phyloP scores from a whole-genome alignment of 2,329 filamentous ascomycete genomes.

The Immersiporthe knoxdaviesiana region DNA sequence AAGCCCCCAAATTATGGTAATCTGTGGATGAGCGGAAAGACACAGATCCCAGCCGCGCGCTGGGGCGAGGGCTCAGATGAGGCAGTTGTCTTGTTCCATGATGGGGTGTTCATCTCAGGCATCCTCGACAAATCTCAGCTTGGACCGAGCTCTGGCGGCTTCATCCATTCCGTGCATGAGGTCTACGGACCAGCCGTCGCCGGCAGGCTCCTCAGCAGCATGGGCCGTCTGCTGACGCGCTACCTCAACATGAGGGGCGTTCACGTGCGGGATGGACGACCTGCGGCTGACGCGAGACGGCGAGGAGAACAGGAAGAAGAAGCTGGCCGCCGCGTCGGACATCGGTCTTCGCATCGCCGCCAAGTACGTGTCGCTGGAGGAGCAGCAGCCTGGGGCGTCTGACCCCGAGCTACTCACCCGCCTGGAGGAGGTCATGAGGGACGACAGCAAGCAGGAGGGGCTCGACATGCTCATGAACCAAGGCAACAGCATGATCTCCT shows the following conservation, averaged over 20 bases:
- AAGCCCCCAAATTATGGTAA: constrained; percentile 75
- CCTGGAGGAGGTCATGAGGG: constrained; percentile 86
- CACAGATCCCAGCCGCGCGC: constrained; percentile 74
- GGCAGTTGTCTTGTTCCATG: constrained; percentile 76
- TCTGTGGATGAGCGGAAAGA: constrained; percentile 78
- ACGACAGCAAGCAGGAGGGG: constrained; percentile 87
- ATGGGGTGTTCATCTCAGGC: constrained; percentile 85
- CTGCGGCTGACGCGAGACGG: constrained; percentile 81
- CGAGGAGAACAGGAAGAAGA: constrained; percentile 70
- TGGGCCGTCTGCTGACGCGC: constrained; percentile 87
- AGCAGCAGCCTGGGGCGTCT: constrained; percentile 62
- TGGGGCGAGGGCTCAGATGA: constrained; percentile 84
- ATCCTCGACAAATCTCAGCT: constrained; percentile 97
- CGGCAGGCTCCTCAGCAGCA: constrained; percentile 83
- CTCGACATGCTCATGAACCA: constrained; percentile 87
- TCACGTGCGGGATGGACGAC: constrained; percentile 97
- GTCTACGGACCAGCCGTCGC: constrained; percentile 87
- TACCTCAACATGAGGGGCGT: constrained; percentile 91
- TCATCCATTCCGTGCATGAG: constrained; percentile 92
- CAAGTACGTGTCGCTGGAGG: constrained; percentile 83
- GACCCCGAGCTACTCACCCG: constrained; percentile 75
- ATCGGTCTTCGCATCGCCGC: constrained; percentile 81
- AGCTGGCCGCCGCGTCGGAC: constrained; percentile 66
- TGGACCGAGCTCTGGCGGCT: constrained; percentile 81
- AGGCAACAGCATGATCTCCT: constrained; percentile 70